Conservation (phyloP, 2,329 filamentous ascomycete genomes). For the Claviceps arundinis region DNA sequence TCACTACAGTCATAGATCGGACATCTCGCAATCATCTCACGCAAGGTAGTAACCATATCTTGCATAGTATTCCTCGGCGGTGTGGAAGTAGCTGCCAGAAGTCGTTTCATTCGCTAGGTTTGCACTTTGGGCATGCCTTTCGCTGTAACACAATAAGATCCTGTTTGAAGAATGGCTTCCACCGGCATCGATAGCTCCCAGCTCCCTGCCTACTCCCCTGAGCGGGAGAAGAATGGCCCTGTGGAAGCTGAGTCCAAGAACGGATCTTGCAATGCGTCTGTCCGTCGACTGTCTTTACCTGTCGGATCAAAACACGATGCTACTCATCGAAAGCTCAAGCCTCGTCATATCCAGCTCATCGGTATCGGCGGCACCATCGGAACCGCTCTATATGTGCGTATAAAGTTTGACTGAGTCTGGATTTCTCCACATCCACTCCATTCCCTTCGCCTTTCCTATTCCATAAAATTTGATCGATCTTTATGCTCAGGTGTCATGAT, state of each 20-base stretch:
- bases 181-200: slow-evolving; percentile 9
- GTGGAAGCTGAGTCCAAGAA: background rate
- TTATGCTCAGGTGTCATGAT: slow-evolving; percentile 6
- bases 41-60: too few relatives aligned
- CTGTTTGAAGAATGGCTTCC: slow-evolving; percentile 11
- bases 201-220: slow-evolving; percentile 12
- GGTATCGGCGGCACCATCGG: slow-evolving; percentile 54
- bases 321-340: slow-evolving; percentile 40
- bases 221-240: slow-evolving; percentile 9
- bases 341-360: slow-evolving; percentile 45
- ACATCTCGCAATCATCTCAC: too few relatives aligned
- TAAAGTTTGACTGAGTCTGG: background rate
- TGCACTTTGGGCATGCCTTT: background rate
- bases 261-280: background rate
- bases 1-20: too few relatives aligned
- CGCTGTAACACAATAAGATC: too few relatives aligned
- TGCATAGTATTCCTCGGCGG: too few relatives aligned
- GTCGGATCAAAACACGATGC: slow-evolving; percentile 18
- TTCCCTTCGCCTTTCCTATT: background rate
- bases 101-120: too few relatives aligned
- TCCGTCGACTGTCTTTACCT: slow-evolving; percentile 8
- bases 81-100: too few relatives aligned
- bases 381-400: slow-evolving; percentile 41
- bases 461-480: slow-evolving; percentile 4
- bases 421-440: background rate